Conservation (phyloP, 352 stramenopile species). For the Globisporangium heterothallicum region DNA sequence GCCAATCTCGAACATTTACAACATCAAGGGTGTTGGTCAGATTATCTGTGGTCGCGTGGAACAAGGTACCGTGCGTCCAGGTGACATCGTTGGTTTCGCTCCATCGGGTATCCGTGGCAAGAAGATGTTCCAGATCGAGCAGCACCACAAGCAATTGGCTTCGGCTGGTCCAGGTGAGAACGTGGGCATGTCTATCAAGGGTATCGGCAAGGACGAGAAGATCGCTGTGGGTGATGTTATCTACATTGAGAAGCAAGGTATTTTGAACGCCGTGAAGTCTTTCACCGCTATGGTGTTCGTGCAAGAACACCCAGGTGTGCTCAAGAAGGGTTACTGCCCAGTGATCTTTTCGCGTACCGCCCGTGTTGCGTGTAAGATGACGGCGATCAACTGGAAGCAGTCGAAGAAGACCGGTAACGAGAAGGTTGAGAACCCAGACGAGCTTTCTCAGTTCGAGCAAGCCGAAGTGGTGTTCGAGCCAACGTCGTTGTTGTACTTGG, state of each 20-base stretch:
- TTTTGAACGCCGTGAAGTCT: slow-evolving; percentile 44
- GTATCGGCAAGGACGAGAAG: slow-evolving; percentile 74
- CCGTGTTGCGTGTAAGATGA: slow-evolving; percentile 82
- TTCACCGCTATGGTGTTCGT: slow-evolving; percentile 76
- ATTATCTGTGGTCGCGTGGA: slow-evolving; percentile 73
- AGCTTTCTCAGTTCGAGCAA: slow-evolving; percentile 73
- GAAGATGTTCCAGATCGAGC: slow-evolving; percentile 79
- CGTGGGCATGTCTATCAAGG: slow-evolving; percentile 79
- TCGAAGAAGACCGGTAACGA: slow-evolving; percentile 78
- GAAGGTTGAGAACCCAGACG: slow-evolving; percentile 70
- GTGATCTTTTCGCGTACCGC: slow-evolving; percentile 80
- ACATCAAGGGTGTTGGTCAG: slow-evolving; percentile 81
- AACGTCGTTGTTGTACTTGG: slow-evolving; percentile 59
- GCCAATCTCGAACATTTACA: slow-evolving; percentile 77
- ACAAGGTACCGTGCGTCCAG: slow-evolving; percentile 54
- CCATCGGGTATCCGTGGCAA: slow-evolving; percentile 48
- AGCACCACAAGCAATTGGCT: slow-evolving; percentile 72
- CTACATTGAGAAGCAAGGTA: slow-evolving; percentile 36
- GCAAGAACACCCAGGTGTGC: slow-evolving; percentile 69
- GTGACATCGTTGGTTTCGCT: slow-evolving; percentile 63
- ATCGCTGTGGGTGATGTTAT: slow-evolving; percentile 48
- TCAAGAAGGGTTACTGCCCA: slow-evolving; percentile 70
- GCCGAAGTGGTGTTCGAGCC: slow-evolving; percentile 77
- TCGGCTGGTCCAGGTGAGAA: slow-evolving; percentile 64
- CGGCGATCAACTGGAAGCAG: slow-evolving; percentile 79